phyloP scores from a whole-genome alignment of 331 rosid genomes.

The Quercus tomentella region DNA sequence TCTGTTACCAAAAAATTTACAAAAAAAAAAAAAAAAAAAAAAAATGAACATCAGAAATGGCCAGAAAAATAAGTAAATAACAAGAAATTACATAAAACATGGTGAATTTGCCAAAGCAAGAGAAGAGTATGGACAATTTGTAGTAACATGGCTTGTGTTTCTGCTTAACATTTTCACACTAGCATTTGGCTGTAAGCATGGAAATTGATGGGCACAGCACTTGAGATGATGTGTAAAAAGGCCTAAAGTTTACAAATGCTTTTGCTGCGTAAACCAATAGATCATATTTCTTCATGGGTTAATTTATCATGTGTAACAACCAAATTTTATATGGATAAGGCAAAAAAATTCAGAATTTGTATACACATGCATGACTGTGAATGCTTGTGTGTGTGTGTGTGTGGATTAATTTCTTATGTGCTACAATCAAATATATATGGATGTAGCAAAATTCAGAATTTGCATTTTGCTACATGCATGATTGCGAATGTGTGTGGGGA shows the following conservation, averaged over 20 bases:
- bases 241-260: background rate
- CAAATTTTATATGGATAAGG: background rate
- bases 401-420: background rate
- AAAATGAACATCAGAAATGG: conserved; percentile 5
- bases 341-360: background rate
- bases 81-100: background rate
- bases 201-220: background rate
- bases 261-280: background rate
- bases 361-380: background rate
- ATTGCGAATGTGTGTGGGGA: too few species aligned
- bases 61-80: background rate
- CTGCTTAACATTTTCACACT: background rate
- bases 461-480: background rate
- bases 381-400: background rate
- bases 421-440: background rate
- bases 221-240: background rate
- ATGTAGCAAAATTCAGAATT: background rate
- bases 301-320: background rate
- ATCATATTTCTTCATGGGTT: background rate
- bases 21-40: background rate
- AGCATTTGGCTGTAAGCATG: background rate
- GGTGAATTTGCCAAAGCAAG: background rate
- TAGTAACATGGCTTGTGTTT: background rate
- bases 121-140: background rate
- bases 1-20: conserved; percentile 44